Base-by-base conservation (phyloP, 169 alveolate species). In the Plasmodium yoelii region DNA sequence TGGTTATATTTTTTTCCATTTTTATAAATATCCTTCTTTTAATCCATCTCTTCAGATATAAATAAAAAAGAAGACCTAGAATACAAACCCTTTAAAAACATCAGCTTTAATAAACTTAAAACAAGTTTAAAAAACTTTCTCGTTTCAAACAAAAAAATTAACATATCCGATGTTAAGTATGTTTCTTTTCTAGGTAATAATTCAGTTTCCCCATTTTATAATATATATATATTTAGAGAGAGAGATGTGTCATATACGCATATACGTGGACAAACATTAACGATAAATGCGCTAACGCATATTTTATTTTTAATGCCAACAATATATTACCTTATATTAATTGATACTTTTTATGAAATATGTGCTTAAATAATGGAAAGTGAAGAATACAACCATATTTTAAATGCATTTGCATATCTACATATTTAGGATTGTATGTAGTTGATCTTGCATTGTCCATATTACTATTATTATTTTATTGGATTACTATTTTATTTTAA, bases 91-190 rank as follows among this genome's bases (percentile, higher is more conserved):
- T 82, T 67, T 60, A 82, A 82, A 65, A 82, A 82, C 49, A 65
- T 82, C 24, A 82, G 90, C 49, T 82, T 82, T 67, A 82, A 82
- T 47, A 82, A 82, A 71, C 61, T 82, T 22, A 82, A 82, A 28
- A 82, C 82, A n/a, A 82, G 56, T 51, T 57, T 82, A 57, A 82
- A 67, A 67, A 82, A 82, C 26, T 67, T 82, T 39, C 53, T 82
- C 19, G 90, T 82, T 12, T 47, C 67, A 56, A 82, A 82, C 39
- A 82, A 82, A 82, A 82, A 67, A 59, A 26, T 82, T 82, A 82
- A 51, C 61, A 53, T 82, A 53, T 82, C 90, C 39, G 84, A 82
- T 46, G 60, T 82, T 39, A 82, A 82, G 63, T 10, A 82, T 13
- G 77, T 82, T 53, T 82, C 90, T 24, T 82, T 67, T 42, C 56